phyloP scores from a whole-genome alignment of 805 yeast genomes.

The Saccharomycopsis synnaedendra region DNA sequence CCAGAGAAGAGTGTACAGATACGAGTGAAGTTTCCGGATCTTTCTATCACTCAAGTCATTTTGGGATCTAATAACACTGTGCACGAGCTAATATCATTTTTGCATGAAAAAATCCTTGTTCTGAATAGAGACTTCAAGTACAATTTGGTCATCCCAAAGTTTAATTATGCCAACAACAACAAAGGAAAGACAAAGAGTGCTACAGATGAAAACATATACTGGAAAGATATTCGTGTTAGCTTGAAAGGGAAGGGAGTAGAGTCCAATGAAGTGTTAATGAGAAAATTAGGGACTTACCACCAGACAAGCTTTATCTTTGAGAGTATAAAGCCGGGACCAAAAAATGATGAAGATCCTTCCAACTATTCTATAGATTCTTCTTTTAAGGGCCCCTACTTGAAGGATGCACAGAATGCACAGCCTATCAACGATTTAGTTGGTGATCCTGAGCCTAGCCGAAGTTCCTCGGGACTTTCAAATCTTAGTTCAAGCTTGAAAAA shows the following conservation, averaged over 20 bases:
- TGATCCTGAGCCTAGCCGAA: neutral
- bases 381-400: constrained; percentile 18
- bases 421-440: constrained; percentile 5
- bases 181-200: neutral
- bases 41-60: constrained; percentile 21
- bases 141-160: constrained; percentile 13
- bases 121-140: constrained; percentile 12
- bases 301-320: constrained; percentile 13
- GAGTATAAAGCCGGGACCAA: constrained; percentile 18
- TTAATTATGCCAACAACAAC: constrained; percentile 7
- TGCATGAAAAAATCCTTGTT: constrained; percentile 18
- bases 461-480: too few species aligned
- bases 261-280: constrained; percentile 10
- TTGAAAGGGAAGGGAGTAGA: constrained; percentile 17
- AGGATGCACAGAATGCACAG: constrained; percentile 8
- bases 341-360: neutral
- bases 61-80: constrained; percentile 20
- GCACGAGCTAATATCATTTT: constrained; percentile 19
- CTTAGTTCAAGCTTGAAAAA: too few species aligned
- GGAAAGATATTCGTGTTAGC: constrained; percentile 5
- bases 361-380: constrained; percentile 10
- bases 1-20: constrained; percentile 20
- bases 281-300: constrained; percentile 18
- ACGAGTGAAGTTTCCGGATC: constrained; percentile 26
- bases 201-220: constrained; percentile 16